Percentiles rank a stretch among this genome's conserved stretches.
Conservation (phyloP, 2,329 filamentous ascomycete species). For the Lachnellula hyalina region DNA sequence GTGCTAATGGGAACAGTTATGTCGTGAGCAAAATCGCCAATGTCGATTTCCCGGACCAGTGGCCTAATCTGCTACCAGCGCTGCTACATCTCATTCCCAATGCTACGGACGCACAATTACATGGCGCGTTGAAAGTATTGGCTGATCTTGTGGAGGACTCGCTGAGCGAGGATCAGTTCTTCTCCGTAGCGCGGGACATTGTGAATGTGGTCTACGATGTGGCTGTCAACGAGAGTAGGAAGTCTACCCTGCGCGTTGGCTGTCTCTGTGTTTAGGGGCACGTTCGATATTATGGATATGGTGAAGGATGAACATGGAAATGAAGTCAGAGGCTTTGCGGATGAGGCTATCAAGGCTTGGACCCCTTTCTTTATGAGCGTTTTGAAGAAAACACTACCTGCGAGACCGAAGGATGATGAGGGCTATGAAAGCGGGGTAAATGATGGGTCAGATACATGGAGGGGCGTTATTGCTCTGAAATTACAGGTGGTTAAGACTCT, state of each 20-base stretch:
- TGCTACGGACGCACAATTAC: conserved; percentile 73
- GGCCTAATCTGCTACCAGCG: conserved; percentile 81
- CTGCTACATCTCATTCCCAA: conserved; percentile 72
- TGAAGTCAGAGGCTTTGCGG: conserved; percentile 83
- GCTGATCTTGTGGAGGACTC: conserved; percentile 88
- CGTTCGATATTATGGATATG: conserved; percentile 95
- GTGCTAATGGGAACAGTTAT: conserved; percentile 40
- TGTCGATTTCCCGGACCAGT: conserved; percentile 88
- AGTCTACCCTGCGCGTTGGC: conserved; percentile 75
- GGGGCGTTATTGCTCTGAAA: conserved; percentile 80
- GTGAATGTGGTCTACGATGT: conserved; percentile 79
- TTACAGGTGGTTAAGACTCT: conserved; percentile 91
- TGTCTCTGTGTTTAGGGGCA: conserved; percentile 82
- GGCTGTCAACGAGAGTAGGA: conserved; percentile 68
- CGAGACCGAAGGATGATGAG: conserved; percentile 48
- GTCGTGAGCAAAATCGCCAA: conserved; percentile 91
- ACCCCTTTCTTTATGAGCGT: conserved; percentile 81
- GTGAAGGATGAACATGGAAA: conserved; percentile 87
- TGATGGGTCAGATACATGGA: conserved; percentile 63
- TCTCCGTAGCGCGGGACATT: conserved; percentile 79
- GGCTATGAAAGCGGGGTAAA: conserved; percentile 47
- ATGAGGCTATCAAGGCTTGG: conserved; percentile 79
- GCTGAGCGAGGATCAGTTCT: conserved; percentile 92
- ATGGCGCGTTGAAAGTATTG: conserved; percentile 84
- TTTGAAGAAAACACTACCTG: conserved; percentile 68